Conservation (phyloP, 2,329 filamentous ascomycete species). For the Aspergillus pseudoterreus region DNA sequence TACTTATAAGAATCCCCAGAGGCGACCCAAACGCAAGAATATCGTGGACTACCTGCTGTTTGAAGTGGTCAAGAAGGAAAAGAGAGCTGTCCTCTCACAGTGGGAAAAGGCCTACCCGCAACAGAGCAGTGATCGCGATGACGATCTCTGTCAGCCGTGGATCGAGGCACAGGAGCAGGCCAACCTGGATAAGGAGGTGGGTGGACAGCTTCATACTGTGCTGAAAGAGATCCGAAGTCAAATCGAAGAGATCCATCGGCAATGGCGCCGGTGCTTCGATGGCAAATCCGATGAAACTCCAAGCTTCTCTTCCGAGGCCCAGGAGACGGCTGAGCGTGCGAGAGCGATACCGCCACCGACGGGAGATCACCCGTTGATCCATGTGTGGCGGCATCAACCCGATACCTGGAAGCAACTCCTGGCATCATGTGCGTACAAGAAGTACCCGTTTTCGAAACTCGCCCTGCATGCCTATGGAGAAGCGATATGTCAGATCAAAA, state of each 20-base stretch:
- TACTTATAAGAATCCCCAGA: conserved; percentile 34
- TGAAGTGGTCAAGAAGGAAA: conserved; percentile 32
- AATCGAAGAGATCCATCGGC: conserved; percentile 15
- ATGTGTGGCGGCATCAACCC: conserved; percentile 31
- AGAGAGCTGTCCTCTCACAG: conserved; percentile 24
- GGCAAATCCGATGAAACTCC: background rate
- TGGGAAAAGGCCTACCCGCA: conserved; percentile 29
- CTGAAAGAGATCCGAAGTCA: conserved; percentile 18
- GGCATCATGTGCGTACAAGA: conserved; percentile 37
- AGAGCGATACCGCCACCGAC: conserved; percentile 28
- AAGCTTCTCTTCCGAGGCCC: conserved; percentile 21
- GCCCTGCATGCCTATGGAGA: conserved; percentile 33
- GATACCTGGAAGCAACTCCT: conserved; percentile 32
- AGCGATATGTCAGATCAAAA: conserved; percentile 31
- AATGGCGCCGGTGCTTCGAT: conserved; percentile 17
- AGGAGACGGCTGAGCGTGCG: conserved; percentile 25
- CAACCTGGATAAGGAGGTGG: conserved; percentile 10
- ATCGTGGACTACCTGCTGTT: conserved; percentile 47
- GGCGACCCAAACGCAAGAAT: conserved; percentile 27
- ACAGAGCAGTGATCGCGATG: conserved; percentile 22
- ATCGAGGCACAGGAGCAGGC: conserved; percentile 20
- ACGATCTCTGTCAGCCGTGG: conserved; percentile 34
- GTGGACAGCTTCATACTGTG: conserved; percentile 13
- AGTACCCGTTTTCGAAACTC: conserved; percentile 18
- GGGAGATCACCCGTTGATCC: conserved; percentile 30